These are phyloP conservation scores for Chytridiales sp. DNA, from an alignment of 371 early-diverging fungal species.

Conservation along the genomic window DNA sequence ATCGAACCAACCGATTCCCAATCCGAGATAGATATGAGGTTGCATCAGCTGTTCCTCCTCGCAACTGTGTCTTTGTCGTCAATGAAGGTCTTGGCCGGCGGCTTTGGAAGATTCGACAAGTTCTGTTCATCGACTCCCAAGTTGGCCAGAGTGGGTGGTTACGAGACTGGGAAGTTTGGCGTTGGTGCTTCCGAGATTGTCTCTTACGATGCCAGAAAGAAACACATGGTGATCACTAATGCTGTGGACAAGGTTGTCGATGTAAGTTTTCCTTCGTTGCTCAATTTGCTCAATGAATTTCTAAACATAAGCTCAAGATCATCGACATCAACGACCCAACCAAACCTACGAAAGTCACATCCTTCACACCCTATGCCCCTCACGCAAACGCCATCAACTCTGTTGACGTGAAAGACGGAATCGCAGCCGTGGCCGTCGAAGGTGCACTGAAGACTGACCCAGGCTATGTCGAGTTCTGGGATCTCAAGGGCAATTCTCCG, in stretches of 20 bases:
- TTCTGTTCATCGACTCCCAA: too few relatives aligned
- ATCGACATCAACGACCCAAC: slow-evolving; percentile 6
- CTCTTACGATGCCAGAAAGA: not conserved
- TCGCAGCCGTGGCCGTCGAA: slow-evolving; percentile 8
- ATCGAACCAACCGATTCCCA: too few relatives aligned
- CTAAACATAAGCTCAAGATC: not conserved
- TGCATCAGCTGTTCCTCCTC: too few relatives aligned
- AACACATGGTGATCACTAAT: slow-evolving; percentile 7
- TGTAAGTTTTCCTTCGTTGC: not conserved
- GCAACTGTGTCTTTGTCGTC: too few relatives aligned
- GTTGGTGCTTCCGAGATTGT: slow-evolving; percentile 8
- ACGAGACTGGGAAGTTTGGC: slow-evolving; percentile 1
- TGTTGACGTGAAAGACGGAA: slow-evolving; percentile 1
- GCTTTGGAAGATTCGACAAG: too few relatives aligned
- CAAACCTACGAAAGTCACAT: not conserved
- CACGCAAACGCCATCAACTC: slow-evolving; percentile 1
- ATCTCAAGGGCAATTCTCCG: not conserved
- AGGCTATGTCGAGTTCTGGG: slow-evolving; percentile 12
- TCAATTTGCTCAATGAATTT: not conserved
- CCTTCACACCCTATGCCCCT: not conserved
- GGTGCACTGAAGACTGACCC: slow-evolving; percentile 9
- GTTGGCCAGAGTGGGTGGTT: not conserved
- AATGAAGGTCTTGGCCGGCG: too few relatives aligned
- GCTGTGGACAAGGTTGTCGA: slow-evolving; percentile 6
- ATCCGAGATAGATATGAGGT: too few relatives aligned